Base-by-base conservation (phyloP, 768 basidiomycete genomes). In the Chalciporus piperatus region DNA sequence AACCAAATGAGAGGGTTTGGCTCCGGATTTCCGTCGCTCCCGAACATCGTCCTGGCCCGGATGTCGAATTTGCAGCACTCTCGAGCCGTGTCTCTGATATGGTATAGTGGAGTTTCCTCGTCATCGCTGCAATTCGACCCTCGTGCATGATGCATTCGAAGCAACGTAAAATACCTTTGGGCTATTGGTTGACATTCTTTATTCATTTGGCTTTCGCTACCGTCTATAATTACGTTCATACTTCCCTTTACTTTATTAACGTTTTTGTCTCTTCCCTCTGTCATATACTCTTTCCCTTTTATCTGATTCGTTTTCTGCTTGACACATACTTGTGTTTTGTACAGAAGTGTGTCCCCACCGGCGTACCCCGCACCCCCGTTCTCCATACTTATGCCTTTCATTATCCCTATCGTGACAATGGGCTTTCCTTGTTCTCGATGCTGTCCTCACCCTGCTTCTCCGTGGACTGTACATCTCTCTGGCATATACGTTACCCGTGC, bases 111-210 rank as follows among this genome's bases (percentile, higher is more conserved):
- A 46, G 28, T 32, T 45, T 4, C 19, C 17, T 39, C 41, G 5
- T 28, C 25, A 38, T 16, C 14, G 12, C 35, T 14, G 9, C 35
- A 16, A 8, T 27, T 40, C 28, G 32, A 45, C 30, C 33, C 17
- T 41, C 22, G 37, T 50, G 48, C 20, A 40, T 33, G 49, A 52
- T 47, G 56, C 37, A 39, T 52, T 43, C 28, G 50, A 44, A 35
- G 53, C 56, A 52, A 56, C 56, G 61, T 57, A 62, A 62, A 59
- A 57, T 57, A 59, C 58, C 53, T 54, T 79, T 80, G 79, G 79
- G 82, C 79, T 82, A 74, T 82, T 82, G 79, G 79, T 82, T 83
- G 80, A 74, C n/a, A 59, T 70, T 77, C 70, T 76, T 78, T 78
- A 77, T 77, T 74, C 65, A 67, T 70, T 75, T 70, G 65, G 55